Base-by-base conservation (phyloP, 2,329 filamentous ascomycete genomes). In the Colletotrichum kahawae region DNA sequence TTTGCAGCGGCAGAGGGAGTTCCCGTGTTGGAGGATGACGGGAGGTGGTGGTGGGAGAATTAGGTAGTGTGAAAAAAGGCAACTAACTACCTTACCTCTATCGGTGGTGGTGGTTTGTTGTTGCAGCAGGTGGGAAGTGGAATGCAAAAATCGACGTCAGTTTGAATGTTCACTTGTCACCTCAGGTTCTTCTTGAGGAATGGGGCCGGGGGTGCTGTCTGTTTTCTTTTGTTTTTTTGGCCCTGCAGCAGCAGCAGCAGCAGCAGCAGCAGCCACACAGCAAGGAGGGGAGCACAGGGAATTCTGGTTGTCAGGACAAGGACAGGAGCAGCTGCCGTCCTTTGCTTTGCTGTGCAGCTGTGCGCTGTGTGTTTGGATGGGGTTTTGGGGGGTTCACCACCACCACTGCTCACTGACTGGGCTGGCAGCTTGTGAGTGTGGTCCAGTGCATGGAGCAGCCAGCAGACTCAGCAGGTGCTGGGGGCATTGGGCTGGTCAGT, bases 261-360 rank as follows among this genome's bases (percentile, higher is more conserved):
- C 27, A 36, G 29, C 64, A 34, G 48, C 64, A 43, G 10, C 29
- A 36, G 38, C 36, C 24, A 27, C 24, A 27, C n/a, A 66, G 36
- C 24, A 57, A 57, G 27, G 24, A 38, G 36, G 36, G 71, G 56
- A 57, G 59, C 71, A 75, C 56, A 56, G 72, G 72, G 69, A 64
- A 63, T 31, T 76, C 64, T 76, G 74, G 74, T 76, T 76, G 74
- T 76, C 74, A 54, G 74, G 74, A 76, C 74, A 74, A 74, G 74
- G 59, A 54, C 21, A 24, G 5, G n/a, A 27, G 63, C 31, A 29
- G 13, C 36, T 65, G 24, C 18, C 8, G 36, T 13, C 24, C 16
- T 48, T n/a, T 29, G 14, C 14, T 66, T 31, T 38, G 65, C 33
- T 29, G 18, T 65, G 63, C 13, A 24, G 36, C 66, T 65, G 18